A percentile compares a stretch with the other conserved stretches of the same genome.
phyloP scores from a whole-genome alignment of 2,329 filamentous ascomycete species.

The Fusarium hostae region DNA sequence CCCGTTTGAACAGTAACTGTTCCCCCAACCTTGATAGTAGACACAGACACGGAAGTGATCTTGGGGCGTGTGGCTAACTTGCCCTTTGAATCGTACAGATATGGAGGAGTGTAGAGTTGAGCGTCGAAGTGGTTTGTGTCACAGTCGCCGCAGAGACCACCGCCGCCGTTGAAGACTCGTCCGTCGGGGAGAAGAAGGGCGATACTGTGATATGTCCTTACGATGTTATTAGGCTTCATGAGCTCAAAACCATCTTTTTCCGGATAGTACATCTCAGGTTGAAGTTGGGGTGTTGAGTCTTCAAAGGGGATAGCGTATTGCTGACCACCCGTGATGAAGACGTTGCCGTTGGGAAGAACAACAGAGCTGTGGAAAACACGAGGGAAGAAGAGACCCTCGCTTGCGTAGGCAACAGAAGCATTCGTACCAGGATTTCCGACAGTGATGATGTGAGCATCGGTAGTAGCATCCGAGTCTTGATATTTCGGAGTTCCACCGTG shows the following conservation, averaged over 20 bases:
- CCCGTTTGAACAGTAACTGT: constrained; percentile 11
- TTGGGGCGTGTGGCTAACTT: constrained; percentile 18
- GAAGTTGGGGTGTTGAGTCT: constrained; percentile 25
- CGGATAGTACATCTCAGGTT: constrained; percentile 25
- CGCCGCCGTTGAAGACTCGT: constrained; percentile 32
- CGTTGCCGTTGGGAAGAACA: constrained; percentile 60
- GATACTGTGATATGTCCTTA: constrained; percentile 27
- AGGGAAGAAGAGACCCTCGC: constrained; percentile 23
- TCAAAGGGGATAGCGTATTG: constrained; percentile 24
- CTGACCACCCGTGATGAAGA: constrained; percentile 59
- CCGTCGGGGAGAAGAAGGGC: constrained; percentile 26
- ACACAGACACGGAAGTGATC: constrained; percentile 9
- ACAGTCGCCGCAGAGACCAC: constrained; percentile 22
- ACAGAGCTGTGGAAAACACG: constrained; percentile 59
- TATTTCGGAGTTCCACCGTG: constrained; percentile 62
- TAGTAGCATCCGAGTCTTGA: constrained; percentile 54
- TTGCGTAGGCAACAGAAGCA: constrained; percentile 5
- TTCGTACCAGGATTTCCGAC: constrained; percentile 46
- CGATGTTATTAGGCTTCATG: constrained; percentile 30
- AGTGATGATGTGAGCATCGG: constrained; percentile 61
- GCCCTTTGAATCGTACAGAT: constrained; percentile 23
- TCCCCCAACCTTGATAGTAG: constrained; percentile 2
- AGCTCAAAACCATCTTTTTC: not conserved
- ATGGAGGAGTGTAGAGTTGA: constrained; percentile 27
- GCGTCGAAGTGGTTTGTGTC: constrained; percentile 36